These are phyloP conservation scores for Suhomyces bokatorum DNA, from an alignment of 1,139 yeast species.

Conservation along the genomic window DNA sequence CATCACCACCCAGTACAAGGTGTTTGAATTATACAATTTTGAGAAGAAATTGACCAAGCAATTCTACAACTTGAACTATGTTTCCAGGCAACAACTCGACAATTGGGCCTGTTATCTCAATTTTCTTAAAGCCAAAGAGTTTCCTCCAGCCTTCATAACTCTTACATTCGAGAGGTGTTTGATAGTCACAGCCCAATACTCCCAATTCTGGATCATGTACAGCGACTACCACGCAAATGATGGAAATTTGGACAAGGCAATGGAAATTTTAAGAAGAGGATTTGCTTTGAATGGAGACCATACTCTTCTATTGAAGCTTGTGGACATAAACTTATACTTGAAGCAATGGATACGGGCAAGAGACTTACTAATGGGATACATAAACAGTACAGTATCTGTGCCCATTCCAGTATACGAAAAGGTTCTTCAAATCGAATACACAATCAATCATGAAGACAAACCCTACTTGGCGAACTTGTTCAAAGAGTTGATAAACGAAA, in stretches of 20 bases:
- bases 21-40: slow-evolving; percentile 60
- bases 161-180: slow-evolving; percentile 60
- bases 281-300: slow-evolving; percentile 26
- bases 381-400: slow-evolving; percentile 29
- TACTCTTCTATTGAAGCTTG: slow-evolving; percentile 34
- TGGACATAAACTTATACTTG: slow-evolving; percentile 38
- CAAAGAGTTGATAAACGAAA: slow-evolving; percentile 24
- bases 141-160: slow-evolving; percentile 30
- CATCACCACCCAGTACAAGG: slow-evolving; percentile 60
- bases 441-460: slow-evolving; percentile 24
- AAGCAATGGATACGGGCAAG: slow-evolving; percentile 37
- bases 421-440: slow-evolving; percentile 39
- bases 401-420: slow-evolving; percentile 40
- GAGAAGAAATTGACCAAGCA: slow-evolving; percentile 60
- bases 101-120: slow-evolving; percentile 65
- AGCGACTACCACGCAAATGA: slow-evolving; percentile 44
- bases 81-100: slow-evolving; percentile 47
- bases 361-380: slow-evolving; percentile 33
- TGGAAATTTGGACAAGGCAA: slow-evolving; percentile 35
- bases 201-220: slow-evolving; percentile 63
- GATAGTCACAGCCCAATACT: slow-evolving; percentile 52
- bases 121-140: slow-evolving; percentile 46
- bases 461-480: slow-evolving; percentile 29
- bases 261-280: slow-evolving; percentile 37
- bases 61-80: slow-evolving; percentile 46